phyloP scores from a whole-genome alignment of 306 rosid species.

The Quercus mongolica region DNA sequence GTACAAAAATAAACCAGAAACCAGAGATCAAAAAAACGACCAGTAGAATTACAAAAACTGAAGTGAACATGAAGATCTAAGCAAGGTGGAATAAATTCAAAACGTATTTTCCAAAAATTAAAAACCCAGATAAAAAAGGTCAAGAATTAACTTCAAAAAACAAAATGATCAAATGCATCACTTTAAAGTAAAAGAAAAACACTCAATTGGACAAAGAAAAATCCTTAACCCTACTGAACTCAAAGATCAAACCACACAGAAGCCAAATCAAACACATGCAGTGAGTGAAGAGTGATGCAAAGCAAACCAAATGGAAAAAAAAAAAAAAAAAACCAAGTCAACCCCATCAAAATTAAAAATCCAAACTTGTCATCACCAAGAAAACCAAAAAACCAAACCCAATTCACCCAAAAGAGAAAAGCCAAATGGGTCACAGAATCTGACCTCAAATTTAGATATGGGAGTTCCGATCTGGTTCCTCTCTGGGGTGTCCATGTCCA shows the following conservation, averaged over 20 bases:
- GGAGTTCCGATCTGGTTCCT: constrained; percentile 71
- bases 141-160: not conserved
- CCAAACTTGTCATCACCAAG: not conserved
- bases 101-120: not conserved
- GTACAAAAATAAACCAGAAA: not conserved
- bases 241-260: constrained; percentile 6
- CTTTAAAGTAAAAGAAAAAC: not conserved
- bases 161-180: not conserved
- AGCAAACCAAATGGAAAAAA: not conserved
- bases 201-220: not conserved
- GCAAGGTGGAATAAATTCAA: not conserved
- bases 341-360: not conserved
- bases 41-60: constrained; percentile 15
- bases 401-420: not conserved
- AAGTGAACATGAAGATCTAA: constrained; percentile 33
- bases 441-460: constrained; percentile 58
- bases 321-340: not conserved
- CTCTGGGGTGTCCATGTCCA: constrained; percentile 83
- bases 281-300: not conserved
- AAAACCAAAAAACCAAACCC: not conserved
- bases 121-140: not conserved
- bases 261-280: constrained; percentile 24
- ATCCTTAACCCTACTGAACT: constrained; percentile 5
- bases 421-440: not conserved
- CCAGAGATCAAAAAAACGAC: not conserved